Percentiles rank a stretch among this genome's conserved stretches.
Conservation (phyloP, 2,329 filamentous ascomycete species). For the Botrytis paeoniae region DNA sequence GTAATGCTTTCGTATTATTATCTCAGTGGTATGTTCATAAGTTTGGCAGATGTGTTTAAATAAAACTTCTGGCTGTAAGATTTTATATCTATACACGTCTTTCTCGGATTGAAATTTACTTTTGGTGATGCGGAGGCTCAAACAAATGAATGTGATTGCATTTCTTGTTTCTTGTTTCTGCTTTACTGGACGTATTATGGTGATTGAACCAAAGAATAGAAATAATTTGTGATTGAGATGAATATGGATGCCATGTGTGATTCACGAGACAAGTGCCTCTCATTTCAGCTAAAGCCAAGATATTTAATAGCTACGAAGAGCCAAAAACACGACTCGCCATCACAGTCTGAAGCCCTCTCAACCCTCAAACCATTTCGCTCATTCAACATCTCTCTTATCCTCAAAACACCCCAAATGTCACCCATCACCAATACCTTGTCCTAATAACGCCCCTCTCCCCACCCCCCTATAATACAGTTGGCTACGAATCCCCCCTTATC, state of each 20-base stretch:
- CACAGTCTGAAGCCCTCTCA: too few species aligned
- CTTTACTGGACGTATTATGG: background rate
- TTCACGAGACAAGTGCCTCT: too few species aligned
- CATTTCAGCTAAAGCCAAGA: background rate
- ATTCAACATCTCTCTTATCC: background rate
- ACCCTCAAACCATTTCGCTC: background rate
- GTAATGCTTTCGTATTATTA: background rate
- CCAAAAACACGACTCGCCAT: background rate
- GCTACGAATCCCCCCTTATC: background rate
- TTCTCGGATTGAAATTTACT: background rate
- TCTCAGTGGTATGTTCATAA: background rate
- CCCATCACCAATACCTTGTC: background rate
- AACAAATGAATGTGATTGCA: background rate
- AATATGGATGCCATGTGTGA: background rate
- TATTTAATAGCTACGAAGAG: background rate
- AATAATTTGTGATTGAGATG: background rate
- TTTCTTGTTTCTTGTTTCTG: background rate
- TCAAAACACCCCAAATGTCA: background rate
- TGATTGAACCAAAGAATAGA: background rate
- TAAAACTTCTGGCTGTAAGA: background rate
- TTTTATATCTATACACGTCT: background rate
- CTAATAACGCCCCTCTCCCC: background rate
- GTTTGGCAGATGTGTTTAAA: background rate
- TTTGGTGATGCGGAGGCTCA: background rate
- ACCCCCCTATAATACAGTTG: background rate